Conservation (phyloP, 306 rosid species). For the Inga oerstediana region DNA sequence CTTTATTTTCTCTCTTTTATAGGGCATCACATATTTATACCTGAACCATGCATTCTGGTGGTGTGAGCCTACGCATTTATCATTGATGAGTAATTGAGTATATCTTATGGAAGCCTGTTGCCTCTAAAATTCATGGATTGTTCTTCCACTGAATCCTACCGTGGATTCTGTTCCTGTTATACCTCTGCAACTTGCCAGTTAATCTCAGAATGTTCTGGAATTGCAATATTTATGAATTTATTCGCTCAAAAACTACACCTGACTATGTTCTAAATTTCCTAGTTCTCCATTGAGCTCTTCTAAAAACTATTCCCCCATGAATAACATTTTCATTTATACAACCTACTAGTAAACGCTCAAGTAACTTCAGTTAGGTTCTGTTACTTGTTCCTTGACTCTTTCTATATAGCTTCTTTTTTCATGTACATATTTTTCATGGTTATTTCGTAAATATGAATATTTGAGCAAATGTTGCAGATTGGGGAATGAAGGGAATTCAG, state of each 20-base stretch:
- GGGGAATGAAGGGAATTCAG: constrained; percentile 65
- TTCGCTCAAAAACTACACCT: neutral
- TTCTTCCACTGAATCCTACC: neutral
- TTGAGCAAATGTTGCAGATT: constrained; percentile 52
- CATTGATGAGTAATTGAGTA: neutral
- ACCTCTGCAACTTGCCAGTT: neutral
- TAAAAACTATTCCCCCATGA: neutral
- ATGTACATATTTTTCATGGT: neutral
- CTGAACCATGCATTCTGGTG: neutral
- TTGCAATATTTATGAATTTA: neutral
- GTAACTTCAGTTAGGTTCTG: neutral
- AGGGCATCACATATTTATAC: neutral
- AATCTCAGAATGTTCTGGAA: neutral
- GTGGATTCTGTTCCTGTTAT: neutral
- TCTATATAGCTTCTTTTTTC: neutral
- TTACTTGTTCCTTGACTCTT: neutral
- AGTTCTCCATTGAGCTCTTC: neutral
- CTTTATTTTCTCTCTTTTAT: neutral
- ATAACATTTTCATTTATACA: neutral
- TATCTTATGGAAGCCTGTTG: neutral
- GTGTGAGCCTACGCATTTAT: neutral
- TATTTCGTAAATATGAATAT: neutral
- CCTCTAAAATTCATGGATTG: neutral
- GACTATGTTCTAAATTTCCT: neutral
- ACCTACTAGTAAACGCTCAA: neutral